These are phyloP conservation scores for Torulaspora gathmanii DNA, from an alignment of 805 yeast species.

Conservation along the genomic window DNA sequence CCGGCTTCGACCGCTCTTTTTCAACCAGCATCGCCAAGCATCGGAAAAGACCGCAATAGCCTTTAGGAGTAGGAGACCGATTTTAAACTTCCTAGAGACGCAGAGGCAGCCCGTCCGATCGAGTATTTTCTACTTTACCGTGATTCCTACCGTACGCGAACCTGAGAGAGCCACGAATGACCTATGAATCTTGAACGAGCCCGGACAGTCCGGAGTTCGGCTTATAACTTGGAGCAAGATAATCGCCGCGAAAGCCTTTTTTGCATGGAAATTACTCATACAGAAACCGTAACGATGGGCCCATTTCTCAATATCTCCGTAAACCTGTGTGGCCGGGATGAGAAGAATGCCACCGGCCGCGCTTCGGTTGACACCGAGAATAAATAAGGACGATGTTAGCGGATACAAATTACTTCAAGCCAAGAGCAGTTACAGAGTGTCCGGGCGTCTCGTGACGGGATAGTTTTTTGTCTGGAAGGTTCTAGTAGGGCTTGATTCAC, in stretches of 20 bases:
- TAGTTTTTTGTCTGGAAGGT: slow-evolving; percentile 2
- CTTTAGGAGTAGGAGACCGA: no score
- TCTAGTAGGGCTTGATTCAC: slow-evolving; percentile 1
- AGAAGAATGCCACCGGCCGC: not conserved
- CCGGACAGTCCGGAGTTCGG: not conserved
- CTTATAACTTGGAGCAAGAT: not conserved
- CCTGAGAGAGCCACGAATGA: not conserved
- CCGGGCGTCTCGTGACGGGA: not conserved
- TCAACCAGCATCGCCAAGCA: not conserved
- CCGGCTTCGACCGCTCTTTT: not conserved
- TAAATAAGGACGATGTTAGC: not conserved
- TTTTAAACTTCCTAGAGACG: no score
- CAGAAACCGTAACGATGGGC: not conserved
- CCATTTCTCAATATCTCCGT: not conserved
- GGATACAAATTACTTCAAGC: not conserved
- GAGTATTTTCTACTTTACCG: not conserved
- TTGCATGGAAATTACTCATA: slow-evolving; percentile 1
- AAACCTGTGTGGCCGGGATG: not conserved
- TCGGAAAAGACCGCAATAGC: not conserved
- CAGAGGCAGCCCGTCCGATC: not conserved
- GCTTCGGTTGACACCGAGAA: not conserved
- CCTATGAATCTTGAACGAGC: not conserved
- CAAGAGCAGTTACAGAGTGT: not conserved
- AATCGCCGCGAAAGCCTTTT: slow-evolving; percentile 2
- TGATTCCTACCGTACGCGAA: no score